Evolutionary conservation across 2,329 filamentous ascomycete genomes (phyloP).

Genomic region (Fusarium anthophilum): DNA sequence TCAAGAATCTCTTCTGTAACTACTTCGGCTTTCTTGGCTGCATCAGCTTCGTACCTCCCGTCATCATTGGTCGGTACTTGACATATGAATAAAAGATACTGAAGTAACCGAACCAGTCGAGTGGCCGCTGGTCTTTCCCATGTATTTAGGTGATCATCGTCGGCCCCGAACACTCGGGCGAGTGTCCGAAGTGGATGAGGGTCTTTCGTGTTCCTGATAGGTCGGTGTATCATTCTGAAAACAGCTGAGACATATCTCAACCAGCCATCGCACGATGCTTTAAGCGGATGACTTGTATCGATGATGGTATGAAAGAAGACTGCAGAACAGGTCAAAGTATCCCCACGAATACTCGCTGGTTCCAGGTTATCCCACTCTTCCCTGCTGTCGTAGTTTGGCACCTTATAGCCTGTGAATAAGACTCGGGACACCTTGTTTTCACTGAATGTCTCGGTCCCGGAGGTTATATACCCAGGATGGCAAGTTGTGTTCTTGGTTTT

Average conservation of each 20-base stretch:
- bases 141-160: background rate
- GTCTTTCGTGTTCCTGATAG: rapidly evolving
- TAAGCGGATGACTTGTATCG: background rate
- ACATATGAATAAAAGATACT: background rate
- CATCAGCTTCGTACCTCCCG: rapidly evolving
- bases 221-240: background rate
- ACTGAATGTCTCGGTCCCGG: background rate
- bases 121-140: background rate
- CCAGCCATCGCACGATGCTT: background rate
- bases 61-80: background rate
- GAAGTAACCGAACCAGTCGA: background rate
- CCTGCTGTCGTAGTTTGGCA: background rate
- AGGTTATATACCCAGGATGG: slow-evolving; percentile 2
- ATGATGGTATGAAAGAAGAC: background rate
- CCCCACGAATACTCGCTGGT: background rate
- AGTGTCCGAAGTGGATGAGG: background rate
- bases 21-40: background rate
- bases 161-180: background rate
- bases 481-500: background rate
- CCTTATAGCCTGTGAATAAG: background rate
- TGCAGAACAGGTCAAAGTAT: background rate
- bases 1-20: background rate
- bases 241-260: background rate
- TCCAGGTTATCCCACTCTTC: background rate
- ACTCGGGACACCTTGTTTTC: no score